Percentiles rank a stretch among this genome's conserved stretches.
These are phyloP conservation scores for Xylariomycetidae sp. DNA, from an alignment of 2,329 filamentous ascomycete species.

Conservation along the genomic window DNA sequence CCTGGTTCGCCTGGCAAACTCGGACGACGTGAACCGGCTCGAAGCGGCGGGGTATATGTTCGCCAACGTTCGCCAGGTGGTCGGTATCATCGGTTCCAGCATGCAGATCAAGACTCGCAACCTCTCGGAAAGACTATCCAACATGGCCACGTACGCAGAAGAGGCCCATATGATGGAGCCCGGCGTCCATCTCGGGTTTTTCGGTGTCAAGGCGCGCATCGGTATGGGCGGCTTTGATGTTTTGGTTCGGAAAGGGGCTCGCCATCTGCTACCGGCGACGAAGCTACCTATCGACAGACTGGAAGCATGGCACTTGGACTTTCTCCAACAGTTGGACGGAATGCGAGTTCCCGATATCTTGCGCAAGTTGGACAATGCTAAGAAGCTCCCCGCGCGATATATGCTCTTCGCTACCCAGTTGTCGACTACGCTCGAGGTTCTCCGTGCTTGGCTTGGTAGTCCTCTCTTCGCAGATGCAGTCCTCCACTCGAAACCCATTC, in stretches of 20 bases:
- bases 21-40: conserved; percentile 58
- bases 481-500: conserved; percentile 33
- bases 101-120: conserved; percentile 67
- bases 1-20: conserved; percentile 60
- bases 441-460: conserved; percentile 35
- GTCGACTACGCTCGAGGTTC: conserved; percentile 29
- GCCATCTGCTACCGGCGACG: conserved; percentile 57
- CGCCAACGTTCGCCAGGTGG: conserved; percentile 63
- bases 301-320: conserved; percentile 49
- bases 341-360: conserved; percentile 35
- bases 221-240: conserved; percentile 57
- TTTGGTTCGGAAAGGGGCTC: conserved; percentile 50
- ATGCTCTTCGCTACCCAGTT: conserved; percentile 42
- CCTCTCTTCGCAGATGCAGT: conserved; percentile 37
- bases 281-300: conserved; percentile 49
- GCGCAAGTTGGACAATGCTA: conserved; percentile 33
- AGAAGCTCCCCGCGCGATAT: conserved; percentile 34
- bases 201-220: conserved; percentile 49
- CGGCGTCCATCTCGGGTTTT: conserved; percentile 55
- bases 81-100: conserved; percentile 61
- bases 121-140: conserved; percentile 56
- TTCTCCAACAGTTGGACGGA: conserved; percentile 47
- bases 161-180: conserved; percentile 42
- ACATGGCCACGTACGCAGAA: conserved; percentile 58
- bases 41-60: conserved; percentile 76